phyloP scores from a whole-genome alignment of 2,329 filamentous ascomycete genomes.

The Sporothrix variecibatus region DNA sequence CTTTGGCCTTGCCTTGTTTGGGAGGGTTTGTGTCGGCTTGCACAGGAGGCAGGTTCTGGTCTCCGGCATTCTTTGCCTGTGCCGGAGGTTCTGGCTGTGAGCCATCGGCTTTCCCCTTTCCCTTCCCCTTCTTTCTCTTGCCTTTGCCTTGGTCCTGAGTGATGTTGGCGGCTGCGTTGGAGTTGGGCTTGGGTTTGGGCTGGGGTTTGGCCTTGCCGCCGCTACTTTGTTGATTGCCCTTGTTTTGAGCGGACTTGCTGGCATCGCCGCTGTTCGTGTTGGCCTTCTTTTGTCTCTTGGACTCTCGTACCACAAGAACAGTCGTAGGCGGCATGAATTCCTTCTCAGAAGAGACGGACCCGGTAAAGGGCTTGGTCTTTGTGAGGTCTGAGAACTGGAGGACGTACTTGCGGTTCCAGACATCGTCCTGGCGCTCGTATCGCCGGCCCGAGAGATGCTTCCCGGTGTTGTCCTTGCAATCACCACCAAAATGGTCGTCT shows the following conservation, averaged over 20 bases:
- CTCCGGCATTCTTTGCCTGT: neutral
- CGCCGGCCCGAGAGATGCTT: constrained; percentile 27
- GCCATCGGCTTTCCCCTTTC: neutral
- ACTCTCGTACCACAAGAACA: neutral
- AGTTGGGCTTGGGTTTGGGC: neutral
- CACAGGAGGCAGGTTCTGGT: neutral
- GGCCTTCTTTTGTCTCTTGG: constrained; percentile 16
- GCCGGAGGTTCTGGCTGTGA: neutral
- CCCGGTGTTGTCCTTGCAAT: constrained; percentile 48
- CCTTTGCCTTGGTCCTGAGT: neutral
- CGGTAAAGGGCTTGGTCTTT: neutral
- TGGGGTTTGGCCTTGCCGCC: neutral
- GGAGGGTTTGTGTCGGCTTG: neutral
- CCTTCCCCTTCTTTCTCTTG: neutral
- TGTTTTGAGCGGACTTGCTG: neutral
- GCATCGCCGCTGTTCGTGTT: neutral
- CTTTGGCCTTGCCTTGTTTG: neutral
- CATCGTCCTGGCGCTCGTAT: constrained; percentile 41
- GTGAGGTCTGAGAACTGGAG: constrained; percentile 9
- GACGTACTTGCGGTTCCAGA: constrained; percentile 49
- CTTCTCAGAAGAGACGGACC: neutral
- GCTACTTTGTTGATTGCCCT: neutral
- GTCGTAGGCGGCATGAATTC: neutral
- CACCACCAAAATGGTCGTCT: constrained; percentile 57
- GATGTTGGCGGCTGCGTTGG: neutral